Evolutionary conservation across 2,329 filamentous ascomycete genomes (phyloP).

Genomic region (Hansfordia pulvinata): DNA sequence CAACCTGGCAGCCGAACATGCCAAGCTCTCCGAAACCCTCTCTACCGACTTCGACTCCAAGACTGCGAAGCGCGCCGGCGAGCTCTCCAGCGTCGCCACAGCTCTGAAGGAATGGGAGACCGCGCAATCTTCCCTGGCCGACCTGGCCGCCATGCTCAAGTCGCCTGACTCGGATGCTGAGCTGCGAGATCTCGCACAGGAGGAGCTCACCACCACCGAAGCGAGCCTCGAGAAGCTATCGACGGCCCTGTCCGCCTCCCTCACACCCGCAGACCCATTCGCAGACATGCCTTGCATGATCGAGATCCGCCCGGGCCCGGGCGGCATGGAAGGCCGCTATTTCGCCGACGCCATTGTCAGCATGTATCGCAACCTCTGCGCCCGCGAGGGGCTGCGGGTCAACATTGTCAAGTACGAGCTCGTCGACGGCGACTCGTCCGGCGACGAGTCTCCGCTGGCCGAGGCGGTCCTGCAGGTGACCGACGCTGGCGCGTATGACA

Average conservation of each 20-base stretch:
- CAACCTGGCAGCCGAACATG: slow-evolving; percentile 42
- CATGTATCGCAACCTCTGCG: slow-evolving; percentile 80
- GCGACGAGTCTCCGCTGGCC: slow-evolving; percentile 55
- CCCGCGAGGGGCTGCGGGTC: slow-evolving; percentile 49
- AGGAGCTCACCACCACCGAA: slow-evolving; percentile 61
- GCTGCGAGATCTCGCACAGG: slow-evolving; percentile 62
- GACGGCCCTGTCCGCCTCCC: slow-evolving; percentile 55
- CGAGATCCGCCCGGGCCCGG: slow-evolving; percentile 84
- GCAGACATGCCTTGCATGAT: slow-evolving; percentile 79
- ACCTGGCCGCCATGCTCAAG: slow-evolving; percentile 36
- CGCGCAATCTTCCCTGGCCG: slow-evolving; percentile 35
- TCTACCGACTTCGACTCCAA: slow-evolving; percentile 40
- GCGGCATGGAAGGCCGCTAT: slow-evolving; percentile 79
- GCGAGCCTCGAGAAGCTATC: slow-evolving; percentile 49
- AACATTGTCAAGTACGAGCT: slow-evolving; percentile 70
- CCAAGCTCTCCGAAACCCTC: slow-evolving; percentile 35
- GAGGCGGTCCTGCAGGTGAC: slow-evolving; percentile 83
- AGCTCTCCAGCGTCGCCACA: slow-evolving; percentile 41
- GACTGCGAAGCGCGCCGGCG: slow-evolving; percentile 45
- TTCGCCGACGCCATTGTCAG: slow-evolving; percentile 78
- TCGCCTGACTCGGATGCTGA: slow-evolving; percentile 52
- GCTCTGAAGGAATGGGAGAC: slow-evolving; percentile 47
- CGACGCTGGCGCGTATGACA: slow-evolving; percentile 63
- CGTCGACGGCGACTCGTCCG: slow-evolving; percentile 43
- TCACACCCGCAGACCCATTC: slow-evolving; percentile 84